A percentile compares a stretch with the other conserved stretches of the same genome.
These are phyloP conservation scores for Colletotrichum sp. DNA, from an alignment of 2,329 filamentous ascomycete species.

Conservation along the genomic window DNA sequence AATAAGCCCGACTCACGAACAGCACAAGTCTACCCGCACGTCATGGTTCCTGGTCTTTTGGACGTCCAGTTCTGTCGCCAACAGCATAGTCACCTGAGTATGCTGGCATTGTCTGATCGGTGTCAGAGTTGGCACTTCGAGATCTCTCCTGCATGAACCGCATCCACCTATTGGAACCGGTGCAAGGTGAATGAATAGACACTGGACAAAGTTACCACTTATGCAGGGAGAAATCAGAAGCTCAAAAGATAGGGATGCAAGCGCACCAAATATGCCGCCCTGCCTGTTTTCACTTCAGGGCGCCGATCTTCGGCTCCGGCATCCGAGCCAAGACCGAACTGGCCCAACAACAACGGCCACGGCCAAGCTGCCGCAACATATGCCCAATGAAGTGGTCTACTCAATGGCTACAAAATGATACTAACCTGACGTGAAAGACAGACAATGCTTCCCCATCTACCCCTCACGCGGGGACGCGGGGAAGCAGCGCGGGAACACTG, in stretches of 20 bases:
- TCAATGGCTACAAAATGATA: not conserved
- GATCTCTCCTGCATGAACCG: not conserved
- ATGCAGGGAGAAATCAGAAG: not conserved
- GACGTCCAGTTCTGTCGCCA: not conserved
- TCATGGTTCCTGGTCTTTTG: not conserved
- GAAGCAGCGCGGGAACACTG: not conserved
- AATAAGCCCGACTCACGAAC: not conserved
- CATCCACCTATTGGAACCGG: not conserved
- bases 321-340: not conserved
- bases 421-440: not conserved
- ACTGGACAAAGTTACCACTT: not conserved
- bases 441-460: not conserved
- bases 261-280: not conserved
- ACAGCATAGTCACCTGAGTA: not conserved
- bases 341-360: not conserved
- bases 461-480: not conserved
- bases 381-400: not conserved
- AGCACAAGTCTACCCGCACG: not conserved
- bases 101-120: not conserved
- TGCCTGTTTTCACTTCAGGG: not conserved
- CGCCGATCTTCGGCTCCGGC: not conserved
- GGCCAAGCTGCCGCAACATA: not conserved
- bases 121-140: not conserved
- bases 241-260: not conserved
- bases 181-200: not conserved